Percentiles rank a stretch among this genome's conserved stretches.
phyloP scores from a whole-genome alignment of 1,284 basidiomycete genomes.

The Tylopilus sp. region DNA sequence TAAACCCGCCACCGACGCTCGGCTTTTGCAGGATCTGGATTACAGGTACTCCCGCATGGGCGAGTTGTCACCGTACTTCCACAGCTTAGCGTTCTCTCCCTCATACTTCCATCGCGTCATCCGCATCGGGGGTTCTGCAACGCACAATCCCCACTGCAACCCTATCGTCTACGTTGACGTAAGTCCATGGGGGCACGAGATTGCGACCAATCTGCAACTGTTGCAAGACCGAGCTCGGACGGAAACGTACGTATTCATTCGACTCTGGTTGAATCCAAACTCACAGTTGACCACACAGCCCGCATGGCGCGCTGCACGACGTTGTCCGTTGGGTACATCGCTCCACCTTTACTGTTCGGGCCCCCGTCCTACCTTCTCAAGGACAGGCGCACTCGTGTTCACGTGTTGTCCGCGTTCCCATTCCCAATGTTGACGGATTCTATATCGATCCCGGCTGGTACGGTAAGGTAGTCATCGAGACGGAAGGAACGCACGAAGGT shows the following conservation, averaged over 20 bases:
- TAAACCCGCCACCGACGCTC: conserved; percentile 6
- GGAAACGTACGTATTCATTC: conserved; percentile 59
- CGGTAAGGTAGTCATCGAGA: conserved; percentile 73
- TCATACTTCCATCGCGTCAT: conserved; percentile 83
- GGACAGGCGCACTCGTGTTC: conserved; percentile 17
- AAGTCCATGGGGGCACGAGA: conserved; percentile 69
- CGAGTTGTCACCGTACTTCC: conserved; percentile 72
- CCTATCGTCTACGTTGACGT: conserved; percentile 72
- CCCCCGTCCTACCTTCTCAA: conserved; percentile 28
- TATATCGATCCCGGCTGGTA: conserved; percentile 76
- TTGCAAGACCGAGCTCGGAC: conserved; percentile 73
- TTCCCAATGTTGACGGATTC: conserved; percentile 48
- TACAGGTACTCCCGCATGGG: conserved; percentile 71
- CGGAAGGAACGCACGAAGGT: conserved; percentile 79
- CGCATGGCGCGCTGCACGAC: conserved; percentile 71
- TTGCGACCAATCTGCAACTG: conserved; percentile 66
- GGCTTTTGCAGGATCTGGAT: conserved; percentile 62
- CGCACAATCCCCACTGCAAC: conserved; percentile 47
- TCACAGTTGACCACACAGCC: conserved; percentile 39
- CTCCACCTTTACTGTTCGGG: conserved; percentile 64
- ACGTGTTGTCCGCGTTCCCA: conserved; percentile 37
- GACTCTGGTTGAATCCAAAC: not conserved
- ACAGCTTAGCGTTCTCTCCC: conserved; percentile 71
- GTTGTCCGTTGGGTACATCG: conserved; percentile 81
- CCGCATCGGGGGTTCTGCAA: conserved; percentile 48